phyloP scores from a whole-genome alignment of 352 stramenopile species.

The Plasmopara muralis region DNA sequence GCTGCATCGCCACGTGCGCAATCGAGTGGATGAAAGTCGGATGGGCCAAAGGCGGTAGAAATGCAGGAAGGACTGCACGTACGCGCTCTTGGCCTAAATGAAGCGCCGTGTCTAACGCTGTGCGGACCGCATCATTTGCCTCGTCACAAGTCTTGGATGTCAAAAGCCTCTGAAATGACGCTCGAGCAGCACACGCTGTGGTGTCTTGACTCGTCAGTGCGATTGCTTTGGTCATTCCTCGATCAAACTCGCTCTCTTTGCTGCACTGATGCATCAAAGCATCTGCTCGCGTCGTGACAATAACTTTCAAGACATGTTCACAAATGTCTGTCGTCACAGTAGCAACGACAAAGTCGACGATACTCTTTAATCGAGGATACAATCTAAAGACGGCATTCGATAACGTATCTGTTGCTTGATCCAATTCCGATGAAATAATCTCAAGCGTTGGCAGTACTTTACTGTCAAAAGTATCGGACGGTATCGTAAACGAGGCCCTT shows the following conservation, averaged over 20 bases:
- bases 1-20: constrained; percentile 26
- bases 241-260: constrained; percentile 17
- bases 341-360: constrained; percentile 61
- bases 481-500: background rate
- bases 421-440: constrained; percentile 6
- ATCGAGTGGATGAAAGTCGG: constrained; percentile 31
- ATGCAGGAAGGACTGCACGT: constrained; percentile 19
- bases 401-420: constrained; percentile 30
- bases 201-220: constrained; percentile 2
- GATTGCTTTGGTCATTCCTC: background rate
- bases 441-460: background rate
- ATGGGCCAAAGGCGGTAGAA: constrained; percentile 37
- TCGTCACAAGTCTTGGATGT: constrained; percentile 26
- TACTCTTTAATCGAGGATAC: constrained; percentile 43
- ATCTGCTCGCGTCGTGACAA: constrained; percentile 40
- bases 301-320: constrained; percentile 39
- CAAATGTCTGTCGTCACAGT: constrained; percentile 54
- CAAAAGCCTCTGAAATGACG: constrained; percentile 36
- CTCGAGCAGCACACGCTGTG: constrained; percentile 7
- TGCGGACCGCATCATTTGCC: constrained; percentile 18
- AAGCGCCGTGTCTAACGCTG: constrained; percentile 28
- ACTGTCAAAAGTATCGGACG: constrained; percentile 4
- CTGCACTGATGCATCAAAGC: constrained; percentile 35
- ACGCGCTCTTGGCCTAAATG: constrained; percentile 30
- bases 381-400: constrained; percentile 53